Evolutionary conservation across 345 rosid genomes (phyloP).

Genomic region (Hirschfeldia incana): DNA sequence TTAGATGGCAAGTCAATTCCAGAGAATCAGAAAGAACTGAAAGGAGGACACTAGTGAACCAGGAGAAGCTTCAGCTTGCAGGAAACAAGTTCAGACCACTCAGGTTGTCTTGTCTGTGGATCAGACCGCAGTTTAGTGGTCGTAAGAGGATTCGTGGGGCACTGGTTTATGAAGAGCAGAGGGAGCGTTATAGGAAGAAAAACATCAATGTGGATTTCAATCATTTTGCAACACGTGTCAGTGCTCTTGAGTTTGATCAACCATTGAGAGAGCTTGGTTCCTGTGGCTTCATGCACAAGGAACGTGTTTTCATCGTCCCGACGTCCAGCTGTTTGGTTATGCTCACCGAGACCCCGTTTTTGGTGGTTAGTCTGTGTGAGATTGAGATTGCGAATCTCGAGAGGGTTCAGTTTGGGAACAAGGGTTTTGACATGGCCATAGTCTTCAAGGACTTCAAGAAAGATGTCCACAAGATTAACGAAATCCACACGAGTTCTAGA

Average conservation of each 20-base stretch:
- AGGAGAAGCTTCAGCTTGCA: slow-evolving; percentile 80
- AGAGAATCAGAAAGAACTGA: slow-evolving; percentile 92
- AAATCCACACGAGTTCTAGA: slow-evolving; percentile 71
- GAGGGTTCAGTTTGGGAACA: slow-evolving; percentile 91
- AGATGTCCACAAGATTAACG: slow-evolving; percentile 84
- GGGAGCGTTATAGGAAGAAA: slow-evolving; percentile 84
- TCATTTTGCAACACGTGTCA: slow-evolving; percentile 77
- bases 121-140: slow-evolving; percentile 83
- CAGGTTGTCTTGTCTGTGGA: slow-evolving; percentile 78
- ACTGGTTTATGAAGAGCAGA: slow-evolving; percentile 88
- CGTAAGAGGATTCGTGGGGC: slow-evolving; percentile 87
- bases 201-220: slow-evolving; percentile 87
- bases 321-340: slow-evolving; percentile 88
- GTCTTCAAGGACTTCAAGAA: slow-evolving; percentile 91
- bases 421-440: slow-evolving; percentile 89
- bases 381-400: slow-evolving; percentile 96
- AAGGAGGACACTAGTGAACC: slow-evolving; percentile 88
- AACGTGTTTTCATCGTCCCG: slow-evolving; percentile 82
- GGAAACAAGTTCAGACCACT: slow-evolving; percentile 89
- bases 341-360: slow-evolving; percentile 77
- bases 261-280: slow-evolving; percentile 92
- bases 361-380: slow-evolving; percentile 82
- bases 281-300: slow-evolving; percentile 85
- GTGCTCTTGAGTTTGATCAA: slow-evolving; percentile 96
- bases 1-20: slow-evolving; percentile 73